A percentile compares a stretch with the other conserved stretches of the same genome.
Conservation (phyloP, 495 filamentous ascomycete genomes). For the Saxispiralis lemnorum region DNA sequence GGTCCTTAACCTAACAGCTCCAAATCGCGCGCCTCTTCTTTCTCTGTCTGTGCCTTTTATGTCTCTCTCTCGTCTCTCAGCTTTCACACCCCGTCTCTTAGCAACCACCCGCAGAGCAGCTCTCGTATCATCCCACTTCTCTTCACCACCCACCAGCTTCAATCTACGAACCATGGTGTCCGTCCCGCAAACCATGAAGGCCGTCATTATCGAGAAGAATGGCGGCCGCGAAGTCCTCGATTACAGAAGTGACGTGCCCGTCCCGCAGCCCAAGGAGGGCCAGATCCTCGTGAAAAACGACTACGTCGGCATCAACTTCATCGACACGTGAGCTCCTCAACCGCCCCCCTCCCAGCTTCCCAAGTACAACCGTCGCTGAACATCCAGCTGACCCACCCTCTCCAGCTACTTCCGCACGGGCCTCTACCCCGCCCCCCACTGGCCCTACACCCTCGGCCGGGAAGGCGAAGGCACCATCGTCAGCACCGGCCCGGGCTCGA, state of each 20-base stretch:
- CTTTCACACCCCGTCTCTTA: not conserved
- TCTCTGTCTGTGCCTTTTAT: not conserved
- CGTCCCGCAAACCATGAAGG: constrained; percentile 53
- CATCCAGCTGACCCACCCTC: constrained; percentile 4
- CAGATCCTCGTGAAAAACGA: constrained; percentile 75
- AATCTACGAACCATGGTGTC: constrained; percentile 28
- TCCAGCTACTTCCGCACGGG: constrained; percentile 79
- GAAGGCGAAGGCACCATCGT: constrained; percentile 56
- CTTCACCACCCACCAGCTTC: not conserved
- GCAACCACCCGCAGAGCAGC: constrained; percentile 5
- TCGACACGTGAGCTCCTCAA: constrained; percentile 41
- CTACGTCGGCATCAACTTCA: constrained; percentile 76
- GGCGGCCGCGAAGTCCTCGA: constrained; percentile 68
- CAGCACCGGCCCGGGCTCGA: constrained; percentile 29
- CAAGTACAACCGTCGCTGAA: not conserved
- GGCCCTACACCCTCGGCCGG: constrained; percentile 66
- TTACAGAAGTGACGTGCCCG: constrained; percentile 55
- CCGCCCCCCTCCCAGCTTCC: not conserved
- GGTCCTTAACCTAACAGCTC: no score
- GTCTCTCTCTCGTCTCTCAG: constrained; percentile 5
- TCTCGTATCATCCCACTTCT: constrained; percentile 5
- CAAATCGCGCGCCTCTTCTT: no score
- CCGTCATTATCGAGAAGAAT: constrained; percentile 51
- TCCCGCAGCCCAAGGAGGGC: constrained; percentile 48
- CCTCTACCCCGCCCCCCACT: constrained; percentile 51